phyloP scores from a whole-genome alignment of 192 early-diverging fungal genomes.

The Umbelopsis sp. region DNA sequence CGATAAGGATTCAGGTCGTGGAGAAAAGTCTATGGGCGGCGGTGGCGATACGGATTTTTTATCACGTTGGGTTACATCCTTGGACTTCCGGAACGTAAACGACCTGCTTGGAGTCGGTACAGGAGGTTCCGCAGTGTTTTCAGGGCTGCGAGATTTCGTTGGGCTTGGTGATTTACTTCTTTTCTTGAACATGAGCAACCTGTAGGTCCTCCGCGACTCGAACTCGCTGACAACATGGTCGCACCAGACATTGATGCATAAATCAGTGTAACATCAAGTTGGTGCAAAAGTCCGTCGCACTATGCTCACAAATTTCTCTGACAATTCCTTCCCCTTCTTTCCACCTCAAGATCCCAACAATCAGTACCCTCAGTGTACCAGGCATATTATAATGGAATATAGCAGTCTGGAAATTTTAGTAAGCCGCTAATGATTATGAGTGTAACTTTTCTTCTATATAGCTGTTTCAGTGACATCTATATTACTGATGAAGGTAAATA shows the following conservation, averaged over 20 bases:
- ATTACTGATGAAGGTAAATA: too few species aligned
- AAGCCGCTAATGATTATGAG: too few species aligned
- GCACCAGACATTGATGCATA: background rate
- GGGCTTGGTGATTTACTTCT: constrained; percentile 16
- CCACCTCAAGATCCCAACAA: too few species aligned
- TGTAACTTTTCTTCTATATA: too few species aligned
- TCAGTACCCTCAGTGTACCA: too few species aligned
- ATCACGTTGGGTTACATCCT: background rate
- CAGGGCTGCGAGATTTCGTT: constrained; percentile 9
- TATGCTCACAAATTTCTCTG: too few species aligned
- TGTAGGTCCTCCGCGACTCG: background rate
- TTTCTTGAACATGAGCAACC: constrained; percentile 14
- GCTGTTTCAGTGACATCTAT: too few species aligned
- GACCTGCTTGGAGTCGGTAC: constrained; percentile 10
- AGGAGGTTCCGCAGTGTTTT: background rate
- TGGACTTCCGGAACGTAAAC: constrained; percentile 10
- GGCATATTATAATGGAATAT: too few species aligned
- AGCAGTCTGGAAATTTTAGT: too few species aligned
- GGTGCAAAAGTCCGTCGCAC: too few species aligned
- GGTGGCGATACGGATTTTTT: background rate
- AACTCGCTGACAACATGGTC: constrained; percentile 8
- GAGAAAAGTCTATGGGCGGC: background rate
- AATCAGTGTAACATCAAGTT: background rate
- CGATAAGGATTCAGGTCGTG: background rate
- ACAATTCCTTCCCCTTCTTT: too few species aligned